phyloP scores from a whole-genome alignment of 805 yeast species.

The Yarrowia porcina region DNA sequence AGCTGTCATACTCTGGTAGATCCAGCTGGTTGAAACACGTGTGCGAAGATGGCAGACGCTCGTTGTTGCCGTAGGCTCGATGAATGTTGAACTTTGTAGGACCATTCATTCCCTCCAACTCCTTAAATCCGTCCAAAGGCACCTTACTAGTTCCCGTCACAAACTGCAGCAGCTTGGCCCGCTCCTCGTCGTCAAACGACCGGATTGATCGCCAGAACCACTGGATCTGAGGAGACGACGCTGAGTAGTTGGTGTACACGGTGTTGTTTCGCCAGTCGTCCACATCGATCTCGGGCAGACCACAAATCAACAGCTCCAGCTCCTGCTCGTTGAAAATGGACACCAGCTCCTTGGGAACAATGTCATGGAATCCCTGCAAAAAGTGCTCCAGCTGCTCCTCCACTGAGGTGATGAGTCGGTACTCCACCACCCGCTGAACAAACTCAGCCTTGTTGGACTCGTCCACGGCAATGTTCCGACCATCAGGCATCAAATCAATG shows the following conservation, averaged over 20 bases:
- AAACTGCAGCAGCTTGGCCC: conserved; percentile 90
- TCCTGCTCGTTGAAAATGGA: conserved; percentile 94
- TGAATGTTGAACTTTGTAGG: conserved; percentile 83
- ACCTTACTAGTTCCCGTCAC: conserved; percentile 97
- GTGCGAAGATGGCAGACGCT: conserved; percentile 90
- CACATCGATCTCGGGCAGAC: conserved; percentile 93
- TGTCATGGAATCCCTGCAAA: conserved; percentile 73
- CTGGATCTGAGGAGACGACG: conserved; percentile 80
- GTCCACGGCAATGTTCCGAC: conserved; percentile 79
- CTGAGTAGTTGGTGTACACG: conserved; percentile 69
- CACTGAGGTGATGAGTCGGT: conserved; percentile 76
- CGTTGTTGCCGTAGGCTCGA: conserved; percentile 79
- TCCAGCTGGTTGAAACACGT: conserved; percentile 96
- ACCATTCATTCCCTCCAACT: conserved; percentile 83
- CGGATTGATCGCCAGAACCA: conserved; percentile 99
- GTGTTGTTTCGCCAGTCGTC: conserved; percentile 94
- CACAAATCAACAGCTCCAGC: conserved; percentile 85
- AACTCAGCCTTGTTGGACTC: conserved; percentile 89
- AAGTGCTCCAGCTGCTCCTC: conserved; percentile 84
- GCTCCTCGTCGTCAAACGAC: conserved; percentile 88
- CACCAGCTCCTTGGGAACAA: conserved; percentile 78
- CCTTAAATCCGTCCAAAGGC: conserved; percentile 90
- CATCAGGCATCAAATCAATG: conserved; percentile 78
- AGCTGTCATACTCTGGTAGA: conserved; percentile 86
- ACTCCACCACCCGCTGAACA: conserved; percentile 81